Conservation (phyloP, 2,329 filamentous ascomycete species). For the Fusarium buxicola region DNA sequence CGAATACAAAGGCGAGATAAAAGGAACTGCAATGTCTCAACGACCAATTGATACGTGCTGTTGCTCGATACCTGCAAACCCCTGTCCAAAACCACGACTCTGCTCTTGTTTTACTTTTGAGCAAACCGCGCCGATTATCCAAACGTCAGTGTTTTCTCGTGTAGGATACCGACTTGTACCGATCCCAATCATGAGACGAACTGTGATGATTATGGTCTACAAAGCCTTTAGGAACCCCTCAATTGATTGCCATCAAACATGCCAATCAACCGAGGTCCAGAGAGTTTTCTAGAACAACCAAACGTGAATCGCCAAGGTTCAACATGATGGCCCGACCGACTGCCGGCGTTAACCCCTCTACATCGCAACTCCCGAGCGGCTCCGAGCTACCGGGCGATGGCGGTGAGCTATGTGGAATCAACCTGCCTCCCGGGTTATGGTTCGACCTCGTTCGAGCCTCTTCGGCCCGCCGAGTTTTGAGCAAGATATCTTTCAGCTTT, state of each 20-base stretch:
- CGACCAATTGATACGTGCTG: too few species aligned
- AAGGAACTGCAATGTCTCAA: too few species aligned
- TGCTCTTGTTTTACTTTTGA: too few species aligned
- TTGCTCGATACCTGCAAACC: too few species aligned
- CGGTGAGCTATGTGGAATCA: slow-evolving; percentile 4
- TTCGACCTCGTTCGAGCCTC: background rate
- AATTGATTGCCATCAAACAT: background rate
- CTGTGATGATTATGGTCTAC: too few species aligned
- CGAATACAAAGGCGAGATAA: too few species aligned
- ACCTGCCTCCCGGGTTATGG: slow-evolving; percentile 1
- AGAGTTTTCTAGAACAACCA: background rate
- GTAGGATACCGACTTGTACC: too few species aligned
- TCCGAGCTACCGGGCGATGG: background rate
- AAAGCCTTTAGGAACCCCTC: background rate
- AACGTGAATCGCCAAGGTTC: background rate
- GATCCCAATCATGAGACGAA: too few species aligned
- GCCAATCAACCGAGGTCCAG: slow-evolving; percentile 5
- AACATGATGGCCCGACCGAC: slow-evolving; percentile 7
- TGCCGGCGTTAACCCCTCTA: slow-evolving; percentile 1
- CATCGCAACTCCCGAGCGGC: slow-evolving; percentile 3
- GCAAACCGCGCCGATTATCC: too few species aligned
- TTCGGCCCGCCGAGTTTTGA: background rate
- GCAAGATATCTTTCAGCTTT: slow-evolving; percentile 4
- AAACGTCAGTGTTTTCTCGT: too few species aligned
- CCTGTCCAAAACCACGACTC: too few species aligned